These are phyloP conservation scores for Haplosporangium sp. DNA, from an alignment of 371 early-diverging fungal genomes.

Conservation along the genomic window DNA sequence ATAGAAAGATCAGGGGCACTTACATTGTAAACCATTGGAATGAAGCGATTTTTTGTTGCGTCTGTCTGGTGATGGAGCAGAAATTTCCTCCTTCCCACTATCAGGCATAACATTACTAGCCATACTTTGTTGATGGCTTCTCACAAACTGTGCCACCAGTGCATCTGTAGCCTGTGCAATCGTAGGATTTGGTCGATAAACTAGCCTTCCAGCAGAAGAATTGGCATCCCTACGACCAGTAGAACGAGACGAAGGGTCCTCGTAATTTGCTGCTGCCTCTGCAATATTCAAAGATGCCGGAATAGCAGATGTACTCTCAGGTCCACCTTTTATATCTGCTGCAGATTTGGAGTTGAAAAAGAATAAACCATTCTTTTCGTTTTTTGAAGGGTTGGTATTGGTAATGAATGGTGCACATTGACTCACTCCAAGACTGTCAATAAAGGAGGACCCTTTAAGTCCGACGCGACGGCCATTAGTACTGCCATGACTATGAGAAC, in stretches of 20 bases:
- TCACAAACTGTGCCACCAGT: slow-evolving; percentile 38
- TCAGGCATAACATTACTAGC: background rate
- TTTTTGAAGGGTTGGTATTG: background rate
- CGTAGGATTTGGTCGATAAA: slow-evolving; percentile 39
- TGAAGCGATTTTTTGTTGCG: slow-evolving; percentile 29
- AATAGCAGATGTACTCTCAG: slow-evolving; percentile 17
- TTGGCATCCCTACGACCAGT: background rate
- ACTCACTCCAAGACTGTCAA: background rate
- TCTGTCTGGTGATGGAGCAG: slow-evolving; percentile 39
- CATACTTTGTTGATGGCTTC: slow-evolving; percentile 26
- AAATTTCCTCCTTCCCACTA: background rate
- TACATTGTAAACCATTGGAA: slow-evolving; percentile 7
- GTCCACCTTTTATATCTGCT: background rate
- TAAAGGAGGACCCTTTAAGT: background rate
- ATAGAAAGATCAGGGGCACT: background rate
- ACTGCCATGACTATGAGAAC: background rate
- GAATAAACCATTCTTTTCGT: slow-evolving; percentile 10
- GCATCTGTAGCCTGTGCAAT: slow-evolving; percentile 33
- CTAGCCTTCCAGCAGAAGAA: background rate
- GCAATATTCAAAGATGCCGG: slow-evolving; percentile 24
- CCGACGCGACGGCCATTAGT: background rate
- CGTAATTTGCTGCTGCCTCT: slow-evolving; percentile 8
- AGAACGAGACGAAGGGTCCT: background rate
- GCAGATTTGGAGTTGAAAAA: background rate
- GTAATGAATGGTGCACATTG: slow-evolving; percentile 12